phyloP scores from a whole-genome alignment of 768 basidiomycete genomes.

The Epithele typhae region DNA sequence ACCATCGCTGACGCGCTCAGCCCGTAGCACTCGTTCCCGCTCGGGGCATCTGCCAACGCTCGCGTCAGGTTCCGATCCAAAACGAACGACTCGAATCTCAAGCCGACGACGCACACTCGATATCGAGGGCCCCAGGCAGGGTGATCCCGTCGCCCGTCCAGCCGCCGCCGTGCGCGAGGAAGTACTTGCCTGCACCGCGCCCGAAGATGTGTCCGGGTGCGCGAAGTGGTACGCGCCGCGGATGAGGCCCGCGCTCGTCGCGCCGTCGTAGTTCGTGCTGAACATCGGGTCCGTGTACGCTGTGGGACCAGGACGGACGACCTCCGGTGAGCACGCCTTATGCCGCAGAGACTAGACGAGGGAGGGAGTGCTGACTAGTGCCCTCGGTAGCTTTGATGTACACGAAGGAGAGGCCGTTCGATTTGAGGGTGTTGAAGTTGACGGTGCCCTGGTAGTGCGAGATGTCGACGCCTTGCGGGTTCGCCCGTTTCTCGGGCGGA shows the following conservation, averaged over 20 bases:
- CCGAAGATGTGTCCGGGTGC: constrained; percentile 46
- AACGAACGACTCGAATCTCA: neutral
- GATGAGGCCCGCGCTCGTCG: constrained; percentile 51
- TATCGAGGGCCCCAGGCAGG: constrained; percentile 60
- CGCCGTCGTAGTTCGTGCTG: constrained; percentile 48
- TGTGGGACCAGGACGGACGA: constrained; percentile 1
- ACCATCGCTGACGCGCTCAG: constrained; percentile 52
- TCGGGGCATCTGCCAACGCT: constrained; percentile 50
- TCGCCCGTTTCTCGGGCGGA: constrained; percentile 30
- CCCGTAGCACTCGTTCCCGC: constrained; percentile 51
- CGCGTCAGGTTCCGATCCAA: no score
- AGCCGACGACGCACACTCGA: constrained; percentile 43
- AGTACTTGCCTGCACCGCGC: constrained; percentile 55
- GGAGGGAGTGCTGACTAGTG: constrained; percentile 33
- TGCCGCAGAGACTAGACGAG: neutral
- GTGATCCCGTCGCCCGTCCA: constrained; percentile 56
- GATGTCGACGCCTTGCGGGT: constrained; percentile 52
- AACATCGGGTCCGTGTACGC: constrained; percentile 42
- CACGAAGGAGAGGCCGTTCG: constrained; percentile 49
- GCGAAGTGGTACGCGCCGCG: constrained; percentile 63
- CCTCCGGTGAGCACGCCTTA: neutral
- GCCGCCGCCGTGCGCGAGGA: constrained; percentile 56
- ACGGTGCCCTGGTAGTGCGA: constrained; percentile 45
- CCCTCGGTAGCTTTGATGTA: constrained; percentile 71
- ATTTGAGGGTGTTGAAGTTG: constrained; percentile 47